phyloP scores from a whole-genome alignment of 2,329 filamentous ascomycete genomes.

The Hymenoscyphus linearis region DNA sequence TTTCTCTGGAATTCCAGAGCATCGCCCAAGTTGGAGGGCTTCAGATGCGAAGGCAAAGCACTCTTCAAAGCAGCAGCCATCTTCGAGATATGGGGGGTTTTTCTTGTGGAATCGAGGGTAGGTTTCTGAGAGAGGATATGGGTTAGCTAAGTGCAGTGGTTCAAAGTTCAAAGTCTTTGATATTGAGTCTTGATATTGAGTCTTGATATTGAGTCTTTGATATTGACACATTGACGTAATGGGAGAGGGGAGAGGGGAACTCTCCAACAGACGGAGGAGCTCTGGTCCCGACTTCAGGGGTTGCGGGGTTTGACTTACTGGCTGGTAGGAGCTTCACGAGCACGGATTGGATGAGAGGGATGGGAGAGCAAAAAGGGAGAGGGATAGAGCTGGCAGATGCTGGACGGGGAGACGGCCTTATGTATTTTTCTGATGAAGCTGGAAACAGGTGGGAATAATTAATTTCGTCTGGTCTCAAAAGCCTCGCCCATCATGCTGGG shows the following conservation, averaged over 20 bases:
- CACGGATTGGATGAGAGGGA: neutral
- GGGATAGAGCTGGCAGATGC: slow-evolving; percentile 3
- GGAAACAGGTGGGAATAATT: slow-evolving; percentile 10
- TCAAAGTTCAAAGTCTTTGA: slow-evolving; percentile 4
- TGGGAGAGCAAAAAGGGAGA: slow-evolving; percentile 1
- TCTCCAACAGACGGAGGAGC: neutral
- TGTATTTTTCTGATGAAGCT: slow-evolving; percentile 11
- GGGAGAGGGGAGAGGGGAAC: slow-evolving; percentile 1
- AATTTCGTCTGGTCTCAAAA: slow-evolving; percentile 18
- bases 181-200: too few relatives aligned
- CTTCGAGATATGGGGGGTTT: neutral
- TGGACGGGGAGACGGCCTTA: slow-evolving; percentile 4
- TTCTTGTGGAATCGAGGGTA: neutral
- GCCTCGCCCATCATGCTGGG: slow-evolving; percentile 6
- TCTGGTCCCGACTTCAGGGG: neutral
- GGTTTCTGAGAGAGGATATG: neutral
- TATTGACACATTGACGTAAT: slow-evolving; percentile 14
- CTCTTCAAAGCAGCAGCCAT: slow-evolving; percentile 70
- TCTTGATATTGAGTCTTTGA: neutral
- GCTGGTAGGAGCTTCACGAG: neutral
- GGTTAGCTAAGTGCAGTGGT: slow-evolving; percentile 3
- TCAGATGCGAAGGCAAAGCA: slow-evolving; percentile 80
- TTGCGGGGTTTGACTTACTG: neutral
- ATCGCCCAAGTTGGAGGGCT: slow-evolving; percentile 37
- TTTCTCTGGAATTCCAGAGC: slow-evolving; percentile 49